Percentiles rank a stretch among this genome's conserved stretches.
Evolutionary conservation across 2,329 filamentous ascomycete genomes (phyloP).

Genomic region (Pseudocercospora fijiensis): DNA sequence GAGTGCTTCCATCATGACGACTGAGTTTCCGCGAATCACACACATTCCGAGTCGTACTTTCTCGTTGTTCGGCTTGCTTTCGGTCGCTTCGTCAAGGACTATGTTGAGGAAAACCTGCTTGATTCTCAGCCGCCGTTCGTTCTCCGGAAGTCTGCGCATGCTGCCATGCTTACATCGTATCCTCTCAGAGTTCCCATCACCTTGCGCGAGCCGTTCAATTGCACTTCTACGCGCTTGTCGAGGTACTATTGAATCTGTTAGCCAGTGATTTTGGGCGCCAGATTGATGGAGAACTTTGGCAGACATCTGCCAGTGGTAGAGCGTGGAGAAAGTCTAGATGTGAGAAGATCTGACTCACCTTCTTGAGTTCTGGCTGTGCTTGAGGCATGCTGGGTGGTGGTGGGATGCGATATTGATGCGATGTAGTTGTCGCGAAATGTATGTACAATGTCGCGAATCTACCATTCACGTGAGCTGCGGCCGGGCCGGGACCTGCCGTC

Average conservation of each 20-base stretch:
- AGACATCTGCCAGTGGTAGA: constrained; percentile 3
- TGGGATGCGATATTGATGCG: constrained; percentile 1
- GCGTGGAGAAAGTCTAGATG: background rate
- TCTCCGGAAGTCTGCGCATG: background rate
- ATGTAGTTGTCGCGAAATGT: background rate
- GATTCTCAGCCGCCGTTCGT: background rate
- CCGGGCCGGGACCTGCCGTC: background rate
- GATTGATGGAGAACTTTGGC: background rate
- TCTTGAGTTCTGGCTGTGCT: constrained; percentile 98
- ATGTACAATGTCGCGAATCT: background rate
- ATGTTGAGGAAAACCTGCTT: constrained; percentile 93
- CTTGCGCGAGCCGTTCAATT: constrained; percentile 96
- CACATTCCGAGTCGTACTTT: constrained; percentile 73
- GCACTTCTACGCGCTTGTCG: constrained; percentile 97
- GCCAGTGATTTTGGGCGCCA: background rate
- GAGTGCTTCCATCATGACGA: constrained; percentile 84
- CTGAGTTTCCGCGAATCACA: constrained; percentile 94
- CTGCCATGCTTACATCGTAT: constrained; percentile 72
- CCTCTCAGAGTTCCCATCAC: constrained; percentile 91
- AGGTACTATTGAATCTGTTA: constrained; percentile 68
- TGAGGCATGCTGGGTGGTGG: constrained; percentile 71
- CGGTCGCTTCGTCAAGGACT: constrained; percentile 92
- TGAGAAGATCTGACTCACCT: constrained; percentile 58
- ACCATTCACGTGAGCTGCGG: background rate
- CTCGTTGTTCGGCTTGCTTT: constrained; percentile 89